These are phyloP conservation scores for Chloranthus sessilifolius DNA, from an alignment of 164 flowering plant genomes.

Conservation along the genomic window DNA sequence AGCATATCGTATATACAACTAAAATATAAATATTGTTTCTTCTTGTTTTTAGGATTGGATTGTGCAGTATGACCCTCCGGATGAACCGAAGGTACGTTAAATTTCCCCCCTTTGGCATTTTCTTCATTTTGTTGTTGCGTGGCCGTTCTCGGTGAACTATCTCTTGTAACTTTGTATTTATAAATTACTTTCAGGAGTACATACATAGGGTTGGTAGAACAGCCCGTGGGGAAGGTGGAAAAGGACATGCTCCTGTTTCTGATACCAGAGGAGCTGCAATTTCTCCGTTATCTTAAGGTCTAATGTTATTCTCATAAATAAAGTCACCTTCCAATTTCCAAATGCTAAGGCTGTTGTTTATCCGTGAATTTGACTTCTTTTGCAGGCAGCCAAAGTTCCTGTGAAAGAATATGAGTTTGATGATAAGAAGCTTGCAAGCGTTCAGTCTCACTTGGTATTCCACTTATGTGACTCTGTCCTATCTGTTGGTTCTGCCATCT, in stretches of 20 bases:
- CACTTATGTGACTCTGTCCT: neutral
- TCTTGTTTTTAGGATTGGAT: conserved; percentile 92
- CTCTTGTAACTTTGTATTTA: neutral
- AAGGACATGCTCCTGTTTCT: conserved; percentile 88
- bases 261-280: conserved; percentile 84
- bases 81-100: conserved; percentile 78
- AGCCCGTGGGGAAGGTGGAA: conserved; percentile 97
- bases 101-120: neutral
- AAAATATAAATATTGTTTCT: neutral
- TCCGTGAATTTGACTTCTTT: neutral
- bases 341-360: no score
- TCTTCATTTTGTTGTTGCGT: neutral
- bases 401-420: conserved; percentile 75
- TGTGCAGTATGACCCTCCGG: conserved; percentile 95
- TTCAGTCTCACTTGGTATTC: conserved; percentile 76
- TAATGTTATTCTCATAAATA: neutral
- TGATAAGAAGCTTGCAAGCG: conserved; percentile 67
- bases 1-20: neutral
- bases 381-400: conserved; percentile 80
- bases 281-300: conserved; percentile 85
- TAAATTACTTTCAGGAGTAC: conserved; percentile 83
- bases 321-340: neutral
- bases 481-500: neutral
- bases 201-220: conserved; percentile 98
- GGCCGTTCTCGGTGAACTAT: neutral